Percentiles rank a stretch among this genome's conserved stretches.
Conservation (phyloP, 208 protist species). For the Leishmania tarentolae region DNA sequence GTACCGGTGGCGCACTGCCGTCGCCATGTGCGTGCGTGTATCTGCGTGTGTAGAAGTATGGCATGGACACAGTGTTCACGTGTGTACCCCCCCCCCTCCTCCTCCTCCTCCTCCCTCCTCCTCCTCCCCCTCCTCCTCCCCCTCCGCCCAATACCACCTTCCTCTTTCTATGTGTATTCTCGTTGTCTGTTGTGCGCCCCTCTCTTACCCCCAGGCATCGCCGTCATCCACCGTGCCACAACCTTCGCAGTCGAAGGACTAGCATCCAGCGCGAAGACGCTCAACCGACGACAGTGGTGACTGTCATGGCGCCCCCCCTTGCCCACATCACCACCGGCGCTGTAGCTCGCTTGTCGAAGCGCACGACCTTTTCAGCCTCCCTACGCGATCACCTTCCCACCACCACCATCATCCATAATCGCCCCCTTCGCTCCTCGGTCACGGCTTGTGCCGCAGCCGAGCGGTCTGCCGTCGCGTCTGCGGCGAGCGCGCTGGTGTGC, state of each 20-base stretch:
- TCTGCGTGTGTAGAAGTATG: background rate
- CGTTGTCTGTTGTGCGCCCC: background rate
- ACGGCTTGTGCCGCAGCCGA: background rate
- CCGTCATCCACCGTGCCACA: background rate
- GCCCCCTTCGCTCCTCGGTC: background rate
- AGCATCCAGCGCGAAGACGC: background rate
- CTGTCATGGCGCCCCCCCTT: background rate
- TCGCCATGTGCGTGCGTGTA: background rate
- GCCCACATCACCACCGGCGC: background rate
- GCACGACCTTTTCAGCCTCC: background rate
- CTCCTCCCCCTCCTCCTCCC: background rate
- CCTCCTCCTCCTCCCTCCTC: background rate
- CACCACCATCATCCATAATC: background rate
- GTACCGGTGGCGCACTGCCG: background rate
- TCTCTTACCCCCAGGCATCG: background rate
- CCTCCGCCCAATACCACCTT: background rate
- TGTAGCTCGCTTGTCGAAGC: background rate
- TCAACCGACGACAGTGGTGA: background rate
- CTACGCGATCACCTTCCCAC: background rate
- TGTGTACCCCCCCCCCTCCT: background rate
- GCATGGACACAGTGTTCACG: too few relatives aligned
- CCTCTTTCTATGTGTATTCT: background rate
- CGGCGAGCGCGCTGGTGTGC: slow-evolving; percentile 17
- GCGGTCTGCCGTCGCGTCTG: background rate
- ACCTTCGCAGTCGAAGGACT: background rate